These are phyloP conservation scores for Emydomyces testavorans DNA, from an alignment of 2,329 filamentous ascomycete genomes.

Conservation along the genomic window DNA sequence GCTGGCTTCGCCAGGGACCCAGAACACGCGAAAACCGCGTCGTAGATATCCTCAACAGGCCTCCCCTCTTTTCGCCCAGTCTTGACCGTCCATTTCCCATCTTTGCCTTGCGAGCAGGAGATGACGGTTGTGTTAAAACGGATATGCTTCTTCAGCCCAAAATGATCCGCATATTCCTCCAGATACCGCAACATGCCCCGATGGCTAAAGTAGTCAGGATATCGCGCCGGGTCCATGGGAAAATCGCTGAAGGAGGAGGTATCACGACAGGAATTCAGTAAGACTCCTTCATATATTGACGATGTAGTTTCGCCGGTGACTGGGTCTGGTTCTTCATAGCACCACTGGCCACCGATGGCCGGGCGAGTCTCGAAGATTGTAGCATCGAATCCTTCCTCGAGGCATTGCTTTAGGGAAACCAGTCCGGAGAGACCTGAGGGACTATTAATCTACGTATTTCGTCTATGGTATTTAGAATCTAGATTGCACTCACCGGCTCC, in stretches of 20 bases:
- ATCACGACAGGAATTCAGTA: conserved; percentile 32
- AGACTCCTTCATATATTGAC: conserved; percentile 29
- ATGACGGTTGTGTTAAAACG: conserved; percentile 26
- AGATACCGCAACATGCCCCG: conserved; percentile 27
- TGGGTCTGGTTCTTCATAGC: conserved; percentile 25
- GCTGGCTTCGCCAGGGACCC: conserved; percentile 26
- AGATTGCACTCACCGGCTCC: conserved; percentile 16
- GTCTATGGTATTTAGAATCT: neutral
- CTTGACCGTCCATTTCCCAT: conserved; percentile 25
- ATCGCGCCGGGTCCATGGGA: conserved; percentile 31
- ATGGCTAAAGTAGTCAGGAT: conserved; percentile 32
- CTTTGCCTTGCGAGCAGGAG: conserved; percentile 21
- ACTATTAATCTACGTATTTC: too few relatives aligned
- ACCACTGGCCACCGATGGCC: conserved; percentile 33
- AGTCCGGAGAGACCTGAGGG: conserved; percentile 28
- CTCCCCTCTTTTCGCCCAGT: conserved; percentile 15
- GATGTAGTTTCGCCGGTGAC: conserved; percentile 22
- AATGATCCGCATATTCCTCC: conserved; percentile 30
- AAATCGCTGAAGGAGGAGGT: conserved; percentile 33
- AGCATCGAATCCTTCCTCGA: conserved; percentile 28
- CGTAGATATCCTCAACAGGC: conserved; percentile 22
- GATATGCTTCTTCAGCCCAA: conserved; percentile 27
- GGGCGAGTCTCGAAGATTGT: conserved; percentile 29
- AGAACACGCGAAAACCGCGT: conserved; percentile 30
- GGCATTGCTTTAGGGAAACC: conserved; percentile 30